Conservation (phyloP, 2,329 filamentous ascomycete species). For the Aspergillus sp. region DNA sequence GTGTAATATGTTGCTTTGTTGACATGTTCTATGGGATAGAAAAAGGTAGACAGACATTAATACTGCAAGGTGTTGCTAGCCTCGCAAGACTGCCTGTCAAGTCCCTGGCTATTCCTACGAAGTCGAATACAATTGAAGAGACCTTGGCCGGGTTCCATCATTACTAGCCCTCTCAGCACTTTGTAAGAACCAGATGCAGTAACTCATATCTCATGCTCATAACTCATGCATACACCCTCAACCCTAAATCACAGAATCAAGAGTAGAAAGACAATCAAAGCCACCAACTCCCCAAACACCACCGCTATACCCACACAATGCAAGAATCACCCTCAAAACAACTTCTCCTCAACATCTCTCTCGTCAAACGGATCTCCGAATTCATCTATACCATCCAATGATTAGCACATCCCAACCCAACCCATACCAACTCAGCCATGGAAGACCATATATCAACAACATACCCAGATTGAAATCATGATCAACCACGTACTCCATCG, state of each 20-base stretch:
- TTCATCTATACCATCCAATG: conserved; percentile 34
- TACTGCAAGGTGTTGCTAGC: too few relatives aligned
- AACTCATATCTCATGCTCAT: conserved; percentile 1
- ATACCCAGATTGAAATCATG: conserved; percentile 53
- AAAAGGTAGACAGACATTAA: too few relatives aligned
- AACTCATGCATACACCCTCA: not conserved
- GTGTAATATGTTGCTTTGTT: too few relatives aligned
- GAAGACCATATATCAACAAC: conserved; percentile 22
- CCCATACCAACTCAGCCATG: not conserved
- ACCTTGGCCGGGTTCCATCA: too few relatives aligned
- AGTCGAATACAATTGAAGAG: too few relatives aligned
- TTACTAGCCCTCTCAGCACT: not conserved
- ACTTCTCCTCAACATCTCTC: conserved; percentile 37
- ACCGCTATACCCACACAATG: not conserved
- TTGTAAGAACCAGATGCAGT: not conserved
- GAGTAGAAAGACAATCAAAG: conserved; percentile 2
- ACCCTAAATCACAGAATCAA: not conserved
- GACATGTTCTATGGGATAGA: too few relatives aligned
- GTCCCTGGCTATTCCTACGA: too few relatives aligned
- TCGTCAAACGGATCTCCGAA: conserved; percentile 52
- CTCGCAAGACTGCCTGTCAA: too few relatives aligned
- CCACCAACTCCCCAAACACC: conserved; percentile 11
- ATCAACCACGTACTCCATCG: conserved; percentile 54
- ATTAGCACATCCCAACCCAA: not conserved
- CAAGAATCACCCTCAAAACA: conserved; percentile 12